Evolutionary conservation across 73 alveolate species (phyloP).

Genomic region (Stentor roeselii): DNA sequence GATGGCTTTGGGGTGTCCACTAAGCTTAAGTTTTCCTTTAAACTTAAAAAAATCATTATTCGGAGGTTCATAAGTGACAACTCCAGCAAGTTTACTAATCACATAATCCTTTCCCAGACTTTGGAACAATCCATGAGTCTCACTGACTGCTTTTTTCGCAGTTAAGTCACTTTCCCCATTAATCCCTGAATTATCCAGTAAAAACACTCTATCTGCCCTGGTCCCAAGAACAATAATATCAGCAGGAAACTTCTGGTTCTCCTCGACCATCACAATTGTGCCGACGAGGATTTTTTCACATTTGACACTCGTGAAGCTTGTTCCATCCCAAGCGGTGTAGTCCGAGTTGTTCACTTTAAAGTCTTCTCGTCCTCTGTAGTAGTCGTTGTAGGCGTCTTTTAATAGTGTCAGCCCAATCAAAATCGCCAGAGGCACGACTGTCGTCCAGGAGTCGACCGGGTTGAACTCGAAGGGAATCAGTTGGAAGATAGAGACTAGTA

Average conservation of each 20-base stretch:
- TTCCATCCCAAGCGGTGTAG: neutral
- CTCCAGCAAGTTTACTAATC: slow-evolving; percentile 24
- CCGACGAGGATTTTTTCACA: slow-evolving; percentile 3
- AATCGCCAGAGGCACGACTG: slow-evolving; percentile 72
- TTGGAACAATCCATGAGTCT: slow-evolving; percentile 75
- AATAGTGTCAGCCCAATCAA: slow-evolving; percentile 70
- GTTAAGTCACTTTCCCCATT: slow-evolving; percentile 98
- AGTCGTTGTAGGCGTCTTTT: slow-evolving; percentile 86
- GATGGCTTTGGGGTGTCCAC: slow-evolving; percentile 43
- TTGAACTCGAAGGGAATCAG: slow-evolving; percentile 33
- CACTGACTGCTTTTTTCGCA: slow-evolving; percentile 53
- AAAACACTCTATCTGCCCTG: slow-evolving; percentile 35
- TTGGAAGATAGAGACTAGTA: slow-evolving; percentile 70
- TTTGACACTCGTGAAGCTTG: neutral
- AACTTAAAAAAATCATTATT: slow-evolving; percentile 49
- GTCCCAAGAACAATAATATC: slow-evolving; percentile 79
- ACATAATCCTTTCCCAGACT: slow-evolving; percentile 55
- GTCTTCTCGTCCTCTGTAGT: neutral
- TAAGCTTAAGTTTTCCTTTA: slow-evolving; percentile 50
- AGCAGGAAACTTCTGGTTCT: slow-evolving; percentile 75
- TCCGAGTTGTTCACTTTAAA: neutral
- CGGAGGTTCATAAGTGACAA: slow-evolving; percentile 51
- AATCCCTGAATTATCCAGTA: slow-evolving; percentile 91
- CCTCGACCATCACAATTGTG: neutral
- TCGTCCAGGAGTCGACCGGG: slow-evolving; percentile 51